Evolutionary conservation across 1,284 basidiomycete genomes (phyloP), one percentile per base, ranked within the genome.

Genomic region (Microbotryum lychnidis-dioicae): DNA sequence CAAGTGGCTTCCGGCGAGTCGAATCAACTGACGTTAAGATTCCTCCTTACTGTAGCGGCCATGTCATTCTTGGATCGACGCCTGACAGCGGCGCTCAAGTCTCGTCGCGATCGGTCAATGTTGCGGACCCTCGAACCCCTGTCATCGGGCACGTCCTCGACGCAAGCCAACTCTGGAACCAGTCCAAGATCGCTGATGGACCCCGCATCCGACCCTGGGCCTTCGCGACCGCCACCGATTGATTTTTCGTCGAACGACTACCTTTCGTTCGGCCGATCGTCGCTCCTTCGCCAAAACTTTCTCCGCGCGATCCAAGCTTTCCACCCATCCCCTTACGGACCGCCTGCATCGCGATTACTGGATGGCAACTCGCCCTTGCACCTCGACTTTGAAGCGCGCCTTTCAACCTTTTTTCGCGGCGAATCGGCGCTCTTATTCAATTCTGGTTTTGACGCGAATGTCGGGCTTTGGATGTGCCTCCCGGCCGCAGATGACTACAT

Each of bases 241-340:
- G 91, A 94, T 74, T 91, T 93, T 75, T 87, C 82, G 37, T 87
- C 89, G 16, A 97, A 97, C 76, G 93, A 97, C 78, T 97, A 97
- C 76, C 85, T 97, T 62, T 92, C 90, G 0, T 80, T 98, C 27
- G 80, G 90, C 0, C 76, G 78, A 4, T 87, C 85, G 1, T 66
- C 78, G 0, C 66, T 71, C 20, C 80, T 94, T 8, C 83, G 84
- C 50, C 50, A 73, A 0, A 75, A 75, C 14, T 85, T 89, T 91
- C 50, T 1, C 14, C 2, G 6, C 23, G 6, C 58, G 60, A 29
- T 4, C 1, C 18, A 29, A 27, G 2, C 20, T 53, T 1, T 20
- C 52, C 3, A 27, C 0, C 76, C 82, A 0, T 81, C 83, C 0
- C 77, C 83, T 0, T 66, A 68, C n/a, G 92, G 93, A 25, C 91